These are phyloP conservation scores for Lachancea sp. DNA, from an alignment of 805 yeast species.

Conservation along the genomic window DNA sequence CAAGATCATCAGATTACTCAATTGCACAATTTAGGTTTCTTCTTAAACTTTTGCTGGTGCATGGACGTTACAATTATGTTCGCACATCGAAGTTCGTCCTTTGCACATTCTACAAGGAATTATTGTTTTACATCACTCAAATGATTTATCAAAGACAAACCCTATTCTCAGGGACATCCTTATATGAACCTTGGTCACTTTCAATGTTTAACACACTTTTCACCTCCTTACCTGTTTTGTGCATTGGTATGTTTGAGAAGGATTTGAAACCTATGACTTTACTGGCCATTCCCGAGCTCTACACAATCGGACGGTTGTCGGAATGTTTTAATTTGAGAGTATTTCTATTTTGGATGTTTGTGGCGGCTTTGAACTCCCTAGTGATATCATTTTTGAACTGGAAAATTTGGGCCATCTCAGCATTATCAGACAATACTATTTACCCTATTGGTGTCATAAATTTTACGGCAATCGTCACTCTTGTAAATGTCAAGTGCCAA, in stretches of 20 bases:
- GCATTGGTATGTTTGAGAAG: constrained; percentile 92
- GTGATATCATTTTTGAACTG: constrained; percentile 61
- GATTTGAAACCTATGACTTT: constrained; percentile 85
- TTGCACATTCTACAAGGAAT: constrained; percentile 91
- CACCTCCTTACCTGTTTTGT: constrained; percentile 85
- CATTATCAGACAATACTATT: constrained; percentile 65
- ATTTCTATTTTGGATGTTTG: constrained; percentile 70
- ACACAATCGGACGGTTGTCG: constrained; percentile 66
- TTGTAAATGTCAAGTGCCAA: constrained; percentile 74
- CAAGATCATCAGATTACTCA: constrained; percentile 88
- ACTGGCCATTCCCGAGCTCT: constrained; percentile 86
- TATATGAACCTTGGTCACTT: constrained; percentile 93
- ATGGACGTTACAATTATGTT: constrained; percentile 92
- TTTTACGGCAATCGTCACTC: constrained; percentile 63
- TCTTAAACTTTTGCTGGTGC: constrained; percentile 77
- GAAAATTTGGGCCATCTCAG: constrained; percentile 63
- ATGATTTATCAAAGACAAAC: constrained; percentile 80
- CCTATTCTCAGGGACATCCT: constrained; percentile 84
- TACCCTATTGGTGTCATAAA: constrained; percentile 76
- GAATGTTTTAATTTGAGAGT: constrained; percentile 65
- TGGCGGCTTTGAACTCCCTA: constrained; percentile 69
- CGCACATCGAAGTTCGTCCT: constrained; percentile 87
- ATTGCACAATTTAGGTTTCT: constrained; percentile 90
- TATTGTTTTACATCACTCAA: constrained; percentile 84
- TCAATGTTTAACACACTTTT: constrained; percentile 96